These are phyloP conservation scores for Fusarium sublunatum DNA, from an alignment of 2,329 filamentous ascomycete species.

Conservation along the genomic window DNA sequence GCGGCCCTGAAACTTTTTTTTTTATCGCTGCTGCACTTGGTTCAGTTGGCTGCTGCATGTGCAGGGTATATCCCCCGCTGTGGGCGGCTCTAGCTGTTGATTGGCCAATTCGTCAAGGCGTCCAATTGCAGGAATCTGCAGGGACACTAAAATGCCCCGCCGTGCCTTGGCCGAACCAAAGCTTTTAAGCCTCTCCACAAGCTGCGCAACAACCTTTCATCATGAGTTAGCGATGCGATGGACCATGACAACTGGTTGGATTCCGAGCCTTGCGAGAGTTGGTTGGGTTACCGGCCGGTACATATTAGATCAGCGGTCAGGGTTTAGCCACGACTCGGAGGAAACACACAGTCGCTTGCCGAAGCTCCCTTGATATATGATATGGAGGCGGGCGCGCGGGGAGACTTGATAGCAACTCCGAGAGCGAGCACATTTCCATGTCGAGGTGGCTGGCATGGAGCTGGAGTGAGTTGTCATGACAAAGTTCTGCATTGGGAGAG, in stretches of 20 bases:
- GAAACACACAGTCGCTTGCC: too few species aligned
- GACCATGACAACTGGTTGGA: constrained; percentile 31
- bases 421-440: constrained; percentile 1
- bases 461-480: constrained; percentile 38
- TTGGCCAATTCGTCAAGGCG: constrained; percentile 41
- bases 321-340: constrained; percentile 21
- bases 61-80: constrained; percentile 34
- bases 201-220: constrained; percentile 40
- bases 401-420: constrained; percentile 11
- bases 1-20: constrained; percentile 47
- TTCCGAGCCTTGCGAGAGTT: constrained; percentile 23
- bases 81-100: constrained; percentile 20
- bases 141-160: constrained; percentile 45
- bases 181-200: constrained; percentile 43
- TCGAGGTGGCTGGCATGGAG: constrained; percentile 14
- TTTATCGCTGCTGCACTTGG: constrained; percentile 23
- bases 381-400: too few species aligned
- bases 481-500: constrained; percentile 5
- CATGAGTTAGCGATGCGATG: constrained; percentile 28
- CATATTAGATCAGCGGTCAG: constrained; percentile 43
- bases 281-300: background rate
- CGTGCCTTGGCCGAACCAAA: constrained; percentile 41
- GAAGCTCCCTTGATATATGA: background rate
- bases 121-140: constrained; percentile 44
- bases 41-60: constrained; percentile 19